Conservation (phyloP, 768 basidiomycete species). For the Suillus variegatus region DNA sequence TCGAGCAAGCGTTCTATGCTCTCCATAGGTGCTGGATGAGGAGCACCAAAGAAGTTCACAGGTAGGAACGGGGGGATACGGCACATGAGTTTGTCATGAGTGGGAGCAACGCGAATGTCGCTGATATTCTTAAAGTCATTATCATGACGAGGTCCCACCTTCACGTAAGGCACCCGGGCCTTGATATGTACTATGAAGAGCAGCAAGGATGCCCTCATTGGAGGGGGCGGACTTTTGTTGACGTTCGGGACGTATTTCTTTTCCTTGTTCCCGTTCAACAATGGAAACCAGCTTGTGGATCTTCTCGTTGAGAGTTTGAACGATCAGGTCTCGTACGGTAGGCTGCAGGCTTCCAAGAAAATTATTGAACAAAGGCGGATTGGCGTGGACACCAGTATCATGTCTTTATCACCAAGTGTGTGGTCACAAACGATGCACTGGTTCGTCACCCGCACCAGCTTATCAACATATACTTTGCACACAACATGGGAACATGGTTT, state of each 20-base stretch:
- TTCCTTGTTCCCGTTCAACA: constrained; percentile 49
- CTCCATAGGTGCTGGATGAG: constrained; percentile 56
- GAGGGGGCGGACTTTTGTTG: constrained; percentile 9
- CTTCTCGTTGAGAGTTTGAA: constrained; percentile 29
- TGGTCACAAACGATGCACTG: constrained; percentile 90
- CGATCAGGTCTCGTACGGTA: constrained; percentile 39
- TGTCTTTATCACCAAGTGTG: too few species aligned
- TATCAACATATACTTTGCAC: constrained; percentile 89
- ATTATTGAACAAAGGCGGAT: constrained; percentile 47
- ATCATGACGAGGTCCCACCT: constrained; percentile 63
- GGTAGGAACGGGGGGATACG: constrained; percentile 58
- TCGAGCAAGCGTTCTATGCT: constrained; percentile 72
- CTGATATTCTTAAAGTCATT: constrained; percentile 61
- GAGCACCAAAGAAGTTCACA: constrained; percentile 56
- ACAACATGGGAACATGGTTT: constrained; percentile 90
- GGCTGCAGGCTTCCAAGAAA: constrained; percentile 33
- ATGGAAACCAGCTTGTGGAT: constrained; percentile 41
- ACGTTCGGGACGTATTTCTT: constrained; percentile 27
- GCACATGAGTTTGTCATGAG: constrained; percentile 61
- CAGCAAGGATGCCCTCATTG: constrained; percentile 39
- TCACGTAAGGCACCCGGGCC: constrained; percentile 53
- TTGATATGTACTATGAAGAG: constrained; percentile 45
- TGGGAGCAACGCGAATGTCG: constrained; percentile 69
- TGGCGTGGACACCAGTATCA: constrained; percentile 36
- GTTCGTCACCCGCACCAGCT: constrained; percentile 73